Conservation (phyloP, 257 asterid species). For the Nicotiana noctiflora region DNA sequence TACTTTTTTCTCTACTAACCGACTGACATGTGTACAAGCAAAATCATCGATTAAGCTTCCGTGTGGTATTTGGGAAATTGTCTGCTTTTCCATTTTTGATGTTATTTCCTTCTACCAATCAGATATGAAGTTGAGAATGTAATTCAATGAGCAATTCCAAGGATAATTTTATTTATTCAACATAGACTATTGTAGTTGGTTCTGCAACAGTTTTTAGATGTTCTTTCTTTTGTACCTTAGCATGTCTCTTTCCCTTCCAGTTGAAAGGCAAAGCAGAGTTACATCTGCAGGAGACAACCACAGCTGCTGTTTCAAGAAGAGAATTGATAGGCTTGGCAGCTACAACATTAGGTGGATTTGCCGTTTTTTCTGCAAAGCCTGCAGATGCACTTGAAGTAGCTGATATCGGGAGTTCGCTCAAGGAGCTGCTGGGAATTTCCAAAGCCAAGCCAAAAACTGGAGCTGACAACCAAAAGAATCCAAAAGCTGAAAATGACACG, state of each 20-base stretch:
- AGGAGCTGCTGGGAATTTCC: conserved; percentile 27
- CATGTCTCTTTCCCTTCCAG: conserved; percentile 19
- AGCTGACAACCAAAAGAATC: not conserved
- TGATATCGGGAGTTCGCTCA: conserved; percentile 35
- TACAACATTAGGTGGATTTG: conserved; percentile 30
- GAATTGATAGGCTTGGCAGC: conserved; percentile 42
- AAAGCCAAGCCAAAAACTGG: conserved; percentile 23
- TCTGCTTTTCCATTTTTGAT: not conserved
- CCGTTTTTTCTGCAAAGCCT: conserved; percentile 29
- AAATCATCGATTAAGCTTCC: not conserved
- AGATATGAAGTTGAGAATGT: not conserved
- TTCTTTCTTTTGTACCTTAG: not conserved
- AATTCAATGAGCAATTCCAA: not conserved
- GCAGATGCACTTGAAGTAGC: conserved; percentile 55
- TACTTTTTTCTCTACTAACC: not conserved
- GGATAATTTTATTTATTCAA: not conserved
- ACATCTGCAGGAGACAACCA: conserved; percentile 12
- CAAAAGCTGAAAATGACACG: conserved; percentile 16
- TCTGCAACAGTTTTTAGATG: not conserved
- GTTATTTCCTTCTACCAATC: not conserved
- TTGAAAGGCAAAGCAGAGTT: conserved; percentile 20
- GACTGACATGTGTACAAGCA: not conserved
- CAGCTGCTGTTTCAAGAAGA: conserved; percentile 31
- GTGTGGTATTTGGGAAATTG: not conserved
- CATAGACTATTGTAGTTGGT: not conserved